phyloP scores from a whole-genome alignment of 192 early-diverging fungal species.

The Coemansia sp. region DNA sequence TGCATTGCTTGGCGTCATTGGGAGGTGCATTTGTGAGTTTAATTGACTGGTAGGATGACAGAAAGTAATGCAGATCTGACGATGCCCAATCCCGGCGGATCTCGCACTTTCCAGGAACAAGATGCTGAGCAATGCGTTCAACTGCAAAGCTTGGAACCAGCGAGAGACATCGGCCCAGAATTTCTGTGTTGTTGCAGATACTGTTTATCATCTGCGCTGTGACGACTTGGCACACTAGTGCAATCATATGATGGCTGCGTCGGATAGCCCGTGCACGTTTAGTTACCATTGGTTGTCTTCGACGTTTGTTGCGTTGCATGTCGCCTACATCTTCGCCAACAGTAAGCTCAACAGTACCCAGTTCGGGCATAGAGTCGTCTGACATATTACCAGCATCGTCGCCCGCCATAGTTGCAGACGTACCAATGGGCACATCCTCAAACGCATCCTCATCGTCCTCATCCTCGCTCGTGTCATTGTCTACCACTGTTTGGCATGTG shows the following conservation, averaged over 20 bases:
- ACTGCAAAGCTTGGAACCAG: conserved; percentile 15
- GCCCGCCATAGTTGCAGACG: not conserved
- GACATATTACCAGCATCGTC: conserved; percentile 16
- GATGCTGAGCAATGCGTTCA: conserved; percentile 27
- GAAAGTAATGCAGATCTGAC: conserved; percentile 29
- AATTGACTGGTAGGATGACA: conserved; percentile 19
- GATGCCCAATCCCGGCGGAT: conserved; percentile 45
- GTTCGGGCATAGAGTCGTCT: conserved; percentile 32
- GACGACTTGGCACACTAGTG: conserved; percentile 25
- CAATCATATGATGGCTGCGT: conserved; percentile 35
- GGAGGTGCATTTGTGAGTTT: not conserved
- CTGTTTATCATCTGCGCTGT: conserved; percentile 22
- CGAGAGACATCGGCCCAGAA: conserved; percentile 23
- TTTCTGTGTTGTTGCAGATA: conserved; percentile 6
- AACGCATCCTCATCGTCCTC: conserved; percentile 6
- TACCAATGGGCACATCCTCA: conserved; percentile 6
- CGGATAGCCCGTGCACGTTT: conserved; percentile 31
- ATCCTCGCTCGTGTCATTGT: not conserved
- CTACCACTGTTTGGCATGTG: not conserved
- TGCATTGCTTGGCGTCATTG: not conserved
- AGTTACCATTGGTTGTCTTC: conserved; percentile 24
- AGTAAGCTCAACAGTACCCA: conserved; percentile 47
- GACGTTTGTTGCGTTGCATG: not conserved
- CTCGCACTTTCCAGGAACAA: conserved; percentile 20
- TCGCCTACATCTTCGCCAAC: conserved; percentile 13